These are phyloP conservation scores for Sporothrix humicola DNA, from an alignment of 2,329 filamentous ascomycete genomes.

Conservation along the genomic window DNA sequence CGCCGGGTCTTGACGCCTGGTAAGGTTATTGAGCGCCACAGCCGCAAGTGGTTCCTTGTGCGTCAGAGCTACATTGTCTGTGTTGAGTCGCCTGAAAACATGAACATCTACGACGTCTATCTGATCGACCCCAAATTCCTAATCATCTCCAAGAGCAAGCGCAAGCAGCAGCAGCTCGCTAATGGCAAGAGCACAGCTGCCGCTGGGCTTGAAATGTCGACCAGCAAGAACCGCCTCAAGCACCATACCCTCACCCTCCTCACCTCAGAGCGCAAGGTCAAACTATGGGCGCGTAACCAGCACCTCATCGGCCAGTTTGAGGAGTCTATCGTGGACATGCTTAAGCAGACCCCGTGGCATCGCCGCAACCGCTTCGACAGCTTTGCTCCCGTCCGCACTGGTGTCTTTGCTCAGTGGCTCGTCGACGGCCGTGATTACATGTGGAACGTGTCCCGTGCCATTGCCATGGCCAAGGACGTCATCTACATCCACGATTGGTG, in stretches of 20 bases:
- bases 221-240: constrained; percentile 50
- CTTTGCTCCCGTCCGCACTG: constrained; percentile 86
- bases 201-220: constrained; percentile 58
- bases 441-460: constrained; percentile 98
- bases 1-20: constrained; percentile 78
- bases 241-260: constrained; percentile 88
- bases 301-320: constrained; percentile 90
- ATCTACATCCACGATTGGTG: constrained; percentile 99
- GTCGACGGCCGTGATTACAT: constrained; percentile 98
- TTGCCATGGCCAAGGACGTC: constrained; percentile 95
- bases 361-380: constrained; percentile 86
- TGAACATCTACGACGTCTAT: constrained; percentile 99
- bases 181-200: constrained; percentile 52
- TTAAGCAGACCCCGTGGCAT: constrained; percentile 80
- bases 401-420: constrained; percentile 92
- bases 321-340: constrained; percentile 88
- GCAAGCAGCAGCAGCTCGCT: constrained; percentile 52
- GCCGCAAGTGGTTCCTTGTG: constrained; percentile 97
- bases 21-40: constrained; percentile 80
- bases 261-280: constrained; percentile 91
- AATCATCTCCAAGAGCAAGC: constrained; percentile 74
- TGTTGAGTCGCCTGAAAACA: constrained; percentile 97
- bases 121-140: constrained; percentile 90
- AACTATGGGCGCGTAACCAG: constrained; percentile 89
- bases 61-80: constrained; percentile 96